Base-by-base conservation (phyloP, 2,329 filamentous ascomycete species). In the Coleophoma cylindrospora region DNA sequence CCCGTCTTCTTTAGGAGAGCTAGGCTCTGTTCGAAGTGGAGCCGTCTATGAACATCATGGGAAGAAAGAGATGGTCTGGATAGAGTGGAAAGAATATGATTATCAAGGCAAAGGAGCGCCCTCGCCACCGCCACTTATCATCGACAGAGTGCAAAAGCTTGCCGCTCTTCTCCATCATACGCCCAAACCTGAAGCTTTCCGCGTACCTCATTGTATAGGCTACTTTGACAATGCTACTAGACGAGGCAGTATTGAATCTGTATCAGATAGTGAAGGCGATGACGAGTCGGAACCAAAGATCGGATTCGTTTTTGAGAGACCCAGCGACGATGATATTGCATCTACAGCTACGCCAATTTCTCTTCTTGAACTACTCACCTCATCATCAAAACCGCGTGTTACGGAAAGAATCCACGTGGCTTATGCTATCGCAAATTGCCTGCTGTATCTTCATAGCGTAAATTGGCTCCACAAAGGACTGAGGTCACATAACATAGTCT, bases 381-480 rank as follows among this genome's bases (percentile, higher is more conserved):
- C 58, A 2, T 54, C 64, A 8, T 66, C 69, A 27, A 73, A 69
- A 46, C 79, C 78, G 1, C 68, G 73, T 1, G 69, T 83, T 3
- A 79, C 76, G 0, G 70, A 74, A 21, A 71, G 80, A 33, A 68
- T 81, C 48, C 64, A 60, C 27, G 70, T 83, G 15, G 78, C 79
- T 41, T 70, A 72, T 43, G 72, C 73, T 22, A 67, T 82, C 32
- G 69, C 74, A 50, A 74, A 76, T 57, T 80, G 74, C 15, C 61
- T 83, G 3, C 64, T 81, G 43, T 77, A 79, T 49, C 68, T 81
- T 0, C 77, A 81, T 57, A 70, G 74, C 3, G 75, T 79, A 1
- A 73, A 78, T 52, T 81, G 77, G 77, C 68, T 81, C 6, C 78
- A 81, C 66, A 81, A 82, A 56, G 76, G 76, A n/a, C 66, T 81